phyloP scores from a whole-genome alignment of 2,329 filamentous ascomycete genomes.

The Aspergillus pseudoviridinutans region DNA sequence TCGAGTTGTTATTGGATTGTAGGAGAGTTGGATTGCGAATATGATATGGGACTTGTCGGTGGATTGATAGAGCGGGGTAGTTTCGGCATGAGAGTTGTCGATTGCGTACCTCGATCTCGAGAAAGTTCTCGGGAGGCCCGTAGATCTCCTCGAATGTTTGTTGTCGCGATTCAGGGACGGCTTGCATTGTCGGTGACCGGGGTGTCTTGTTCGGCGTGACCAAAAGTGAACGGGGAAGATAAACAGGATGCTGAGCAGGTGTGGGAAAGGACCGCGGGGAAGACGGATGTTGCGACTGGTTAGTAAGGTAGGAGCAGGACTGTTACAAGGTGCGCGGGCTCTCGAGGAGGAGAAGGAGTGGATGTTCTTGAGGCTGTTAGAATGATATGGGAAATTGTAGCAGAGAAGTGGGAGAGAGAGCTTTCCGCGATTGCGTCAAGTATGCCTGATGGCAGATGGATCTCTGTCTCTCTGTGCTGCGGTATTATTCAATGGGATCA shows the following conservation, averaged over 20 bases:
- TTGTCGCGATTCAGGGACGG: slow-evolving; percentile 66
- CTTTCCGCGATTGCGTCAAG: not conserved
- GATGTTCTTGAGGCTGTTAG: not conserved
- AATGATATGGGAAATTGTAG: not conserved
- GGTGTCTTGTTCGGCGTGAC: not conserved
- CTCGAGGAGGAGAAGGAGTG: too few species aligned
- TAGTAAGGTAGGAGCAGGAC: not conserved
- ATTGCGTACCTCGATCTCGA: slow-evolving; percentile 82
- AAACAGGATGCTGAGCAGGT: not conserved
- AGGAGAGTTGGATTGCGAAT: not conserved
- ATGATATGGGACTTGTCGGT: not conserved
- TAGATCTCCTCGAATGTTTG: slow-evolving; percentile 99
- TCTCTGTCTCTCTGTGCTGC: not conserved
- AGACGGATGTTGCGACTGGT: not conserved
- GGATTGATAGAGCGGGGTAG: not conserved
- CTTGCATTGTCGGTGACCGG: slow-evolving; percentile 50
- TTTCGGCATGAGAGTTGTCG: slow-evolving; percentile 2
- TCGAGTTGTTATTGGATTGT: not conserved
- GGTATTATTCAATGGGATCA: not conserved
- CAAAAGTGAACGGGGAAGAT: not conserved
- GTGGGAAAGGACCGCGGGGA: slow-evolving; percentile 9
- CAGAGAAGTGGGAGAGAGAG: not conserved
- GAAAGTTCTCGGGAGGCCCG: slow-evolving; percentile 95
- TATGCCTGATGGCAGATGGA: not conserved
- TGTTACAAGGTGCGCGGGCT: not conserved